Evolutionary conservation across 2,329 filamentous ascomycete genomes (phyloP).

Genomic region (Penicillium paneum): DNA sequence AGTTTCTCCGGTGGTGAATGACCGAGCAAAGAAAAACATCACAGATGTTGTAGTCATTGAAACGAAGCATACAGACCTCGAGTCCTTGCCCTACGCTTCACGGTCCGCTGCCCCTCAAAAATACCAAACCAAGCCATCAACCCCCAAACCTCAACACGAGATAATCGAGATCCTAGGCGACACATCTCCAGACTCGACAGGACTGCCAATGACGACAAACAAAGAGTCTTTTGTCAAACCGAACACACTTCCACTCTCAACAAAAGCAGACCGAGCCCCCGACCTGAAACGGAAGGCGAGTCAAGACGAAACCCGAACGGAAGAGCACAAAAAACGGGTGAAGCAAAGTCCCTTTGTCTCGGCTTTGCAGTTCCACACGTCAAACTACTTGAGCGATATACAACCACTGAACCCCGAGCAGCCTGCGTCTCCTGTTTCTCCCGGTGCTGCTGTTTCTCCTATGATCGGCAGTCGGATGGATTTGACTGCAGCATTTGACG

Average conservation of each 20-base stretch:
- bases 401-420: not conserved
- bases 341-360: not conserved
- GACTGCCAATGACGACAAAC: not conserved
- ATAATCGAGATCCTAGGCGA: constrained; percentile 9
- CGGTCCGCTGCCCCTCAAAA: not conserved
- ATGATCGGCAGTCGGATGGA: not conserved
- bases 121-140: not conserved
- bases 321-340: not conserved
- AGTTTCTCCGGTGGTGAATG: not conserved
- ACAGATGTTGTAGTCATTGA: not conserved
- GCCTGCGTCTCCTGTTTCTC: not conserved
- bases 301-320: not conserved
- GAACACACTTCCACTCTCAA: not conserved
- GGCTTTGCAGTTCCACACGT: not conserved
- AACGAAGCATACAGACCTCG: not conserved
- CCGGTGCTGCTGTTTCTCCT: not conserved
- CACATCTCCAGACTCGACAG: not conserved
- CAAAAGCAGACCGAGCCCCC: not conserved
- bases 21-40: not conserved
- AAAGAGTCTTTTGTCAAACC: not conserved
- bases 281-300: constrained; percentile 9
- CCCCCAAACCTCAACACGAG: not conserved
- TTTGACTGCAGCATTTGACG: constrained; percentile 26
- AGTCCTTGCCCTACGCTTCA: not conserved
- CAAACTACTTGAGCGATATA: not conserved